Evolutionary conservation across 257 asterid species (phyloP).

Genomic region (Misopates orontium): DNA sequence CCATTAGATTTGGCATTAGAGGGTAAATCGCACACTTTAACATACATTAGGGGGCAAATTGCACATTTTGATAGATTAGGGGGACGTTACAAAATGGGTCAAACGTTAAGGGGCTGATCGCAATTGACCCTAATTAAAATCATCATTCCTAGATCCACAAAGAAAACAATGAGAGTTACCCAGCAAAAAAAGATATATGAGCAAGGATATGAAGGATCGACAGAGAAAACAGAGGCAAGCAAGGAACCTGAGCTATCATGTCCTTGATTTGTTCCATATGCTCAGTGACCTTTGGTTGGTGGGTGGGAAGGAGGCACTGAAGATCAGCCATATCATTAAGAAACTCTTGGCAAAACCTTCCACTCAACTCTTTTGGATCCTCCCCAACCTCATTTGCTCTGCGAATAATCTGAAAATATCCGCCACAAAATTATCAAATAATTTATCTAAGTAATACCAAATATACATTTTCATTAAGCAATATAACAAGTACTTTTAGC

Average conservation of each 20-base stretch:
- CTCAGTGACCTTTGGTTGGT: slow-evolving; percentile 79
- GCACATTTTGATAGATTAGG: too few species aligned
- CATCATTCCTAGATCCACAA: neutral
- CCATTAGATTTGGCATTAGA: too few species aligned
- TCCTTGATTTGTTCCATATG: slow-evolving; percentile 72
- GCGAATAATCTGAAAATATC: slow-evolving; percentile 60
- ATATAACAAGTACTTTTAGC: neutral
- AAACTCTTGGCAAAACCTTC: slow-evolving; percentile 76
- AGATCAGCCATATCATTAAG: slow-evolving; percentile 79
- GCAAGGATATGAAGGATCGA: neutral
- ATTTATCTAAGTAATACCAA: neutral
- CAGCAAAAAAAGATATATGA: neutral
- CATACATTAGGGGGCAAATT: too few species aligned
- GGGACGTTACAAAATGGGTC: too few species aligned
- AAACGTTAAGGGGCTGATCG: too few species aligned
- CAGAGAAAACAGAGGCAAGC: neutral
- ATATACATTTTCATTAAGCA: neutral
- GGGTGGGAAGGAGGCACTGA: slow-evolving; percentile 77
- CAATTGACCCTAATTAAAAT: neutral
- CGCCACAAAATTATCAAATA: slow-evolving; percentile 6
- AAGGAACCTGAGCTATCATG: slow-evolving; percentile 73
- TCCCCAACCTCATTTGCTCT: slow-evolving; percentile 69
- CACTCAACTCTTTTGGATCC: slow-evolving; percentile 65
- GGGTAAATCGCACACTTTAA: too few species aligned
- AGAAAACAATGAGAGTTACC: neutral